Evolutionary conservation across 306 rosid species (phyloP).

Genomic region (Vigna trinervia): DNA sequence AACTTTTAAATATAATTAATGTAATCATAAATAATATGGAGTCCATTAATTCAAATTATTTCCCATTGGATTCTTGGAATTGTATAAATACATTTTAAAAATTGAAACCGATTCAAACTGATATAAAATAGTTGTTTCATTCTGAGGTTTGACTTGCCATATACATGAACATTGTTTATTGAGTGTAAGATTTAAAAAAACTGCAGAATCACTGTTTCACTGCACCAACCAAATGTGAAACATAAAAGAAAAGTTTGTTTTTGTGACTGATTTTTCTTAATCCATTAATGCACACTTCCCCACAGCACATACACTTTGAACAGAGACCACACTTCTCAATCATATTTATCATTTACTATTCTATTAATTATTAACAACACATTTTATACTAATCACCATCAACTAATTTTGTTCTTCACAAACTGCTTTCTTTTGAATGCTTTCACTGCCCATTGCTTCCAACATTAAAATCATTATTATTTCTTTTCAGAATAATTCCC

Average conservation of each 20-base stretch:
- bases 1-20: no score
- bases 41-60: no score
- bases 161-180: no score
- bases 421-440: not conserved
- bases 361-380: no score
- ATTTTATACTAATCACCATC: not conserved
- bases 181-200: not conserved
- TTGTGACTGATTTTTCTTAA: not conserved
- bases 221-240: not conserved
- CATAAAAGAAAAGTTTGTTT: conserved; percentile 7
- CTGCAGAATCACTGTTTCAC: not conserved
- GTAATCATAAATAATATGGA: no score
- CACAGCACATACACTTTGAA: conserved; percentile 16
- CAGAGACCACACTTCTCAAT: not conserved
- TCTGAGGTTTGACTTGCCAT: not conserved
- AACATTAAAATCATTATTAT: not conserved
- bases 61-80: no score
- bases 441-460: not conserved
- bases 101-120: no score
- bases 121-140: no score
- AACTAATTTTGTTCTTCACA: not conserved
- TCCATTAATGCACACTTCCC: not conserved
- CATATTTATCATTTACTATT: no score
- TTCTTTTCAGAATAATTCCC: not conserved
- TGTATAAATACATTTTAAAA: no score